A percentile compares a stretch with the other conserved stretches of the same genome.
Conservation (phyloP, 345 rosid species). For the Kernera saxatilis region DNA sequence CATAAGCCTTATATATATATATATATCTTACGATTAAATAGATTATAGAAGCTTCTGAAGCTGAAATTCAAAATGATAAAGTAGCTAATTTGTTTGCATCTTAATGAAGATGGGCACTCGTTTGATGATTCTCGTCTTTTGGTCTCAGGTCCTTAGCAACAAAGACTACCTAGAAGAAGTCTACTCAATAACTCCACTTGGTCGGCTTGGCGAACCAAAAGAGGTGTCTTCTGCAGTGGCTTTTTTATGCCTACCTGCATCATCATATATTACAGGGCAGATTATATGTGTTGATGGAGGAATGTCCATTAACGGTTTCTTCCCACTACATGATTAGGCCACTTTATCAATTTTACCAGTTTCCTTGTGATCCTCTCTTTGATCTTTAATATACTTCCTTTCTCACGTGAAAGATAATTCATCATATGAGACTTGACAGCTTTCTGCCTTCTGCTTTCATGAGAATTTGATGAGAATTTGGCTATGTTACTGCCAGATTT, state of each 20-base stretch:
- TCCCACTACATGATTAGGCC: conserved; percentile 37
- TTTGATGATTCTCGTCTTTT: conserved; percentile 4
- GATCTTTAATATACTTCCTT: neutral
- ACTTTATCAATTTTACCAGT: neutral
- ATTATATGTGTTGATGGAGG: conserved; percentile 34
- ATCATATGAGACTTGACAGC: neutral
- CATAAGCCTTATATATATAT: neutral
- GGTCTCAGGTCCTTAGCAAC: conserved; percentile 28
- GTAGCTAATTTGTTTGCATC: neutral
- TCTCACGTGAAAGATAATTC: neutral
- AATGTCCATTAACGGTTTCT: conserved; percentile 30
- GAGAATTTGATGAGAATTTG: no score
- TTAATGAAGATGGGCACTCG: neutral
- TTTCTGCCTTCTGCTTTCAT: neutral
- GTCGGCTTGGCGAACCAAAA: conserved; percentile 29
- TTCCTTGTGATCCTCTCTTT: neutral
- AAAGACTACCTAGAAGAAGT: conserved; percentile 25
- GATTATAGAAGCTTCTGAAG: neutral
- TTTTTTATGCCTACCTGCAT: conserved; percentile 71
- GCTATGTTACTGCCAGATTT: neutral
- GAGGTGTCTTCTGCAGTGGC: conserved; percentile 45
- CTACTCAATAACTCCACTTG: conserved; percentile 31
- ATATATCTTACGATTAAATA: neutral
- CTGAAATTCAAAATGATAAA: neutral
- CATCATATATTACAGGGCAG: conserved; percentile 66